Evolutionary conservation across 352 stramenopile species (phyloP), one percentile per base, ranked within the genome.

Genomic region (Phytopythium mirpurense): DNA sequence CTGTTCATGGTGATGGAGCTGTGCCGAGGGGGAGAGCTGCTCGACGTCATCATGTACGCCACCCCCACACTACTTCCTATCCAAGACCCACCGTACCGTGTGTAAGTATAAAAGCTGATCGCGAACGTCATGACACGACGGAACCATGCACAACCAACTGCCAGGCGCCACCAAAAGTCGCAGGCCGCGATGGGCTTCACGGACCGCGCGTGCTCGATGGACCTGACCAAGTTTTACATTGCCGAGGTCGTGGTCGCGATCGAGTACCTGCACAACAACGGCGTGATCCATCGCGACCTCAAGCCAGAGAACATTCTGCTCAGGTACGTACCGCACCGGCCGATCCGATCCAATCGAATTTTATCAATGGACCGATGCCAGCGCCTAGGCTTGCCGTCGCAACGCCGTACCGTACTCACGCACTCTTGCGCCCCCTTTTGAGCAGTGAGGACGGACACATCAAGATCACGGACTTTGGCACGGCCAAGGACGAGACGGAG

Each of bases 271-370:
- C 96, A 98, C 65, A 83, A 81, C 32, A 90, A 88, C 50, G 78
- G 93, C 46, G 74, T 99, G 9, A 98, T 99, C 56, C 96, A 99
- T 66, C 71, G 96, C 35, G 96, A 99, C 63, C 87, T 99, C 24
- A 96, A 96, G 57, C 88, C 88, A 1, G 88, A 96, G 46, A 96
- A 96, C 63, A 93, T 96, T 41, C 55, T 96, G 32, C 65, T 96
- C 27, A 88, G 54, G 59, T 74, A 53, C 6, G 45, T 32, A 32
- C 29, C 5, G n/a, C n/a, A n/a, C n/a, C n/a, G n/a, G n/a, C n/a
- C n/a, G n/a, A n/a, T n/a, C n/a, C n/a, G n/a, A n/a, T n/a, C n/a
- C n/a, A n/a, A n/a, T n/a, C n/a, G n/a, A n/a, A n/a, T n/a, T n/a
- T n/a, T n/a, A n/a, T n/a, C n/a, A n/a, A n/a, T n/a, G n/a, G n/a